Conservation (phyloP, 352 stramenopile species). For the Pythium oligandrum region DNA sequence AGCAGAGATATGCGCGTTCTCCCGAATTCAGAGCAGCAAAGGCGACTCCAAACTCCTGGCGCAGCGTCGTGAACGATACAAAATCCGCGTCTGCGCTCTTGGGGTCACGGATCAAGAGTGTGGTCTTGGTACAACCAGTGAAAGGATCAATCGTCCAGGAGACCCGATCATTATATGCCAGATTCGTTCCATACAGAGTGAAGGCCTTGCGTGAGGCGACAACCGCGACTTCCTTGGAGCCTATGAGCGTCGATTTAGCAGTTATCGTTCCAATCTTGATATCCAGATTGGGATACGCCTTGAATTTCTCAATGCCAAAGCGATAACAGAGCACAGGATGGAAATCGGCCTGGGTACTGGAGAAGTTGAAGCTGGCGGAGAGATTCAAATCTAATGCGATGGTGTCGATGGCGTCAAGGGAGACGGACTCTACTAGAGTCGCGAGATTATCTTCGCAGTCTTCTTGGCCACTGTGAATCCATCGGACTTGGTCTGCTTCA, state of each 20-base stretch:
- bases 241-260: slow-evolving; percentile 25
- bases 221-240: slow-evolving; percentile 48
- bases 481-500: slow-evolving; percentile 43
- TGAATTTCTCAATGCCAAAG: slow-evolving; percentile 50
- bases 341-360: slow-evolving; percentile 35
- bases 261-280: slow-evolving; percentile 53
- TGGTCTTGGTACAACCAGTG: slow-evolving; percentile 28
- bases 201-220: slow-evolving; percentile 41
- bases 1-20: slow-evolving; percentile 53
- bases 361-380: slow-evolving; percentile 49
- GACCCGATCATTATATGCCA: slow-evolving; percentile 39
- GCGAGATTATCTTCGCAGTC: slow-evolving; percentile 53
- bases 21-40: slow-evolving; percentile 45
- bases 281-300: slow-evolving; percentile 40
- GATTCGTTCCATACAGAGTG: slow-evolving; percentile 38
- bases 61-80: slow-evolving; percentile 31
- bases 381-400: slow-evolving; percentile 23
- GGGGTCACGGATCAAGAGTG: slow-evolving; percentile 25
- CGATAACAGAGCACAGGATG: slow-evolving; percentile 59
- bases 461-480: slow-evolving; percentile 40
- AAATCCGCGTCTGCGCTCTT: slow-evolving; percentile 37
- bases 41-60: slow-evolving; percentile 28
- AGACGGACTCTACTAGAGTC: slow-evolving; percentile 21
- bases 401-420: slow-evolving; percentile 31
- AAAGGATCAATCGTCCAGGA: slow-evolving; percentile 36